A percentile compares a stretch with the other conserved stretches of the same genome.
These are phyloP conservation scores for Xanthoparmelia taractica DNA, from an alignment of 495 filamentous ascomycete genomes.

Conservation along the genomic window DNA sequence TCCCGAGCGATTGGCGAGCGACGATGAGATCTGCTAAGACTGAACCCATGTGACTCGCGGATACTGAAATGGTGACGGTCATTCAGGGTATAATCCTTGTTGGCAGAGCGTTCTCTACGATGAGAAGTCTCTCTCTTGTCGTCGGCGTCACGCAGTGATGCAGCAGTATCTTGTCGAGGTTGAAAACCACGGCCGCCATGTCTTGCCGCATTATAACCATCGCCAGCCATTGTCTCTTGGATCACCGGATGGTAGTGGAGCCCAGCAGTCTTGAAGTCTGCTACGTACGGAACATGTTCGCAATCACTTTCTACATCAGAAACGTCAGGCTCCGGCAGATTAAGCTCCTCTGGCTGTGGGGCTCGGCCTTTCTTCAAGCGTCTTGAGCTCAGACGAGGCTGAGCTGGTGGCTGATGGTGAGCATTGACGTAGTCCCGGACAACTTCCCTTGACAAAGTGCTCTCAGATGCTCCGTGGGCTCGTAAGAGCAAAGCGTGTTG, in stretches of 20 bases:
- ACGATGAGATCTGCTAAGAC: conserved; percentile 42
- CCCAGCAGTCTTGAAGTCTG: conserved; percentile 30
- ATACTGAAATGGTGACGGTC: conserved; percentile 30
- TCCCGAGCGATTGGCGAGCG: conserved; percentile 52
- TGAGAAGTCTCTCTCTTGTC: conserved; percentile 22
- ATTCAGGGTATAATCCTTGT: conserved; percentile 25
- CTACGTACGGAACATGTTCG: conserved; percentile 28
- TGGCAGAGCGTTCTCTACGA: conserved; percentile 1
- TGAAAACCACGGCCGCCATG: background rate
- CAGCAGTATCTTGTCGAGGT: conserved; percentile 16
- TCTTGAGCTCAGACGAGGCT: conserved; percentile 32
- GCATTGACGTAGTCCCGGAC: conserved; percentile 30
- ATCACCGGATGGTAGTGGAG: conserved; percentile 27
- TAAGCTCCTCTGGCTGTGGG: conserved; percentile 13
- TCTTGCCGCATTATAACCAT: background rate
- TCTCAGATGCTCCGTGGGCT: conserved; percentile 24
- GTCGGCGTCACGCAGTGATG: conserved; percentile 12
- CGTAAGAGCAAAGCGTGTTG: conserved; percentile 26
- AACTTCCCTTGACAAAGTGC: conserved; percentile 17
- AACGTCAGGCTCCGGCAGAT: conserved; percentile 9
- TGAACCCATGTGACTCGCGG: conserved; percentile 39
- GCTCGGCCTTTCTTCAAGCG: conserved; percentile 21
- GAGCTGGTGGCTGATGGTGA: conserved; percentile 34
- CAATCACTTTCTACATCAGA: conserved; percentile 21
- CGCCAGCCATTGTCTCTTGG: conserved; percentile 8